Base-by-base conservation (phyloP, 2,329 filamentous ascomycete species). In the Hypoxylon sp. region DNA sequence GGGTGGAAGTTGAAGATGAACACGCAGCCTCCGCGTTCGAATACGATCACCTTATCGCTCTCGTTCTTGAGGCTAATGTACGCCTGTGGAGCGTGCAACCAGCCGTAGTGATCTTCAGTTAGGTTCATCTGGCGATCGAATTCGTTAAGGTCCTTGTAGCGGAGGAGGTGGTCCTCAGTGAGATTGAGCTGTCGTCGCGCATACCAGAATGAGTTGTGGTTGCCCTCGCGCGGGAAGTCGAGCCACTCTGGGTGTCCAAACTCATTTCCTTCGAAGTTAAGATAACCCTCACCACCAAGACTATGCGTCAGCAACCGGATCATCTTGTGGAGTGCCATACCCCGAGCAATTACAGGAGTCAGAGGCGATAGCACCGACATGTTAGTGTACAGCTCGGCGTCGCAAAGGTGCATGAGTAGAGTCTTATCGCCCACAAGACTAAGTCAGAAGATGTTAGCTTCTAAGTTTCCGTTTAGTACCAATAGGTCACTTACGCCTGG, bases 171-270 rank as follows among this genome's bases (percentile, higher is more conserved):
- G 78, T 99, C 96, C 58, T 98, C 93, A 0, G 93, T 91, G 15
- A 99, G 88, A 80, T 99, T 98, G 73, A 98, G 90, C 79, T 98
- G 95, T 65, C 96, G 92, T 21, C 96, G 89, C 2, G 94, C 94
- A 78, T 97, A 97, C 90, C 93, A 95, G 85, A 94, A 98, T 50
- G 92, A 96, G 82, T 97, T 97, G 76, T 90, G 83, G 82, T 98
- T 98, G 65, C 96, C 96, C 76, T 91, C 93, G 56, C 96, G 92
- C 3, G 96, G 96, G 81, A 99, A 99, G 80, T 99, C 96, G 42
- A 99, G 92, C 96, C 96, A 99, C 81, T 99, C 96, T 0, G 96
- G 96, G 78, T 99, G 96, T 0, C 96, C 96, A 77, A 99, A 99
- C 81, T 99, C 96, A 80, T 99, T 99, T 68, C 96, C 96, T 82